Conservation (phyloP, 2,329 filamentous ascomycete genomes). For the Aspergillus floridensis region DNA sequence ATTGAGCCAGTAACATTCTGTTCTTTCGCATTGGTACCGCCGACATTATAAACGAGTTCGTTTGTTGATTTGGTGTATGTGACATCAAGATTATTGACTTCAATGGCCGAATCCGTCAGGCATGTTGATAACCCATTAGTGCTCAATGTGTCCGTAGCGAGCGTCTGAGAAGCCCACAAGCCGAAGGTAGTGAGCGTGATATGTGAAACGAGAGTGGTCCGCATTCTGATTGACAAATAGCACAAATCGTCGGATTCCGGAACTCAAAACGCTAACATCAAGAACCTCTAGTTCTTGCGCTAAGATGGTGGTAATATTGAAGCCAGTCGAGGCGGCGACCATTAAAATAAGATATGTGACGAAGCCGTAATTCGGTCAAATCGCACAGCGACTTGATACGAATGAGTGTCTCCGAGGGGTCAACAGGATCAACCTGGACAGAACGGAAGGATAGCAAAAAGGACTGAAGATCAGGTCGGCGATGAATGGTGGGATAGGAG, state of each 20-base stretch:
- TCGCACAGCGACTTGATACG: slow-evolving; percentile 7
- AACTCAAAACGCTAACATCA: neutral
- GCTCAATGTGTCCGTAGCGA: slow-evolving; percentile 70
- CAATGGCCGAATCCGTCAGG: slow-evolving; percentile 55
- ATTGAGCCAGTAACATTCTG: slow-evolving; percentile 80
- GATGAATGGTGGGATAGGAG: neutral
- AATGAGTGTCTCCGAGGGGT: slow-evolving; percentile 7
- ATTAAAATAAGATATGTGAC: slow-evolving; percentile 10
- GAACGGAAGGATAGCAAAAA: slow-evolving; percentile 13
- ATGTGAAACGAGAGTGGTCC: slow-evolving; percentile 17
- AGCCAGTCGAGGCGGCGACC: neutral
- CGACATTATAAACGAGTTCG: slow-evolving; percentile 75
- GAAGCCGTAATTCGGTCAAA: slow-evolving; percentile 1
- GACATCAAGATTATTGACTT: slow-evolving; percentile 72
- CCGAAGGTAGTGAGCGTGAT: slow-evolving; percentile 28
- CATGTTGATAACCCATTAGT: slow-evolving; percentile 81
- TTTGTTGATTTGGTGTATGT: slow-evolving; percentile 73
- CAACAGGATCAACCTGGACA: slow-evolving; percentile 32
- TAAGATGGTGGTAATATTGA: neutral
- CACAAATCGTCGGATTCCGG: neutral
- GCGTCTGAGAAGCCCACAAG: slow-evolving; percentile 40
- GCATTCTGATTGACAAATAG: slow-evolving; percentile 22
- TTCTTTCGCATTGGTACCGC: slow-evolving; percentile 67
- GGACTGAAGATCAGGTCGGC: neutral
- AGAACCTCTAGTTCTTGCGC: neutral